Evolutionary conservation across 768 basidiomycete species (phyloP).

Genomic region (Hericium erinaceus): DNA sequence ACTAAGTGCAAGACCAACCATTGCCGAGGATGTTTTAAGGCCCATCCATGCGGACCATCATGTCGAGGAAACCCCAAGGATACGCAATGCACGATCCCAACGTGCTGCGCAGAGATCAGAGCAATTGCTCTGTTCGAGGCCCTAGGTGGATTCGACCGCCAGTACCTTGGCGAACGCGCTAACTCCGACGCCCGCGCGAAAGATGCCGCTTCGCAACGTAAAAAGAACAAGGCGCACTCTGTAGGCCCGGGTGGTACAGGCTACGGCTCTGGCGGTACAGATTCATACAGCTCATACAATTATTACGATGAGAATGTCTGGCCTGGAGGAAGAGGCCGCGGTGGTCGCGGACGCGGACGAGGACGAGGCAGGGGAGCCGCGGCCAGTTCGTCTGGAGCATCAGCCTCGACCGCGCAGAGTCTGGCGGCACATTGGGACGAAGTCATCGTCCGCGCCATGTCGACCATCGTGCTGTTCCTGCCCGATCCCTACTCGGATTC

Average conservation of each 20-base stretch:
- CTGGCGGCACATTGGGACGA: constrained; percentile 29
- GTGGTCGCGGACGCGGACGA: constrained; percentile 1
- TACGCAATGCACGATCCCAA: constrained; percentile 28
- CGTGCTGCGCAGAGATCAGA: constrained; percentile 38
- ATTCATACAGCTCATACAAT: neutral
- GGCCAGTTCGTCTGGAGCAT: neutral
- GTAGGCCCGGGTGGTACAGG: constrained; percentile 50
- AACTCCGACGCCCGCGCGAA: constrained; percentile 30
- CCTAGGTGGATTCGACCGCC: constrained; percentile 39
- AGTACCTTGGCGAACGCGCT: constrained; percentile 32
- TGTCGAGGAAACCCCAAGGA: constrained; percentile 34
- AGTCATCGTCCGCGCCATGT: constrained; percentile 28
- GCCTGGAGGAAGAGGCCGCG: neutral
- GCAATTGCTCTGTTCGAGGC: constrained; percentile 44
- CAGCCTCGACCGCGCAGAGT: neutral
- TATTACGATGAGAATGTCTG: neutral
- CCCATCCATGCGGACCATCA: constrained; percentile 26
- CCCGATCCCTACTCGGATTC: constrained; percentile 37
- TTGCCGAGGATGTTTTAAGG: constrained; percentile 41
- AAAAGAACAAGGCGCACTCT: constrained; percentile 10
- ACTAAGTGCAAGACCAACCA: constrained; percentile 33
- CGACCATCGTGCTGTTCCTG: constrained; percentile 31
- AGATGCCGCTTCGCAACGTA: constrained; percentile 20
- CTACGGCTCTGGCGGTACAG: constrained; percentile 27
- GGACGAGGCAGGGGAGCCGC: neutral